Conservation (phyloP, 163 green algal species). For the Prototheca cutis region DNA sequence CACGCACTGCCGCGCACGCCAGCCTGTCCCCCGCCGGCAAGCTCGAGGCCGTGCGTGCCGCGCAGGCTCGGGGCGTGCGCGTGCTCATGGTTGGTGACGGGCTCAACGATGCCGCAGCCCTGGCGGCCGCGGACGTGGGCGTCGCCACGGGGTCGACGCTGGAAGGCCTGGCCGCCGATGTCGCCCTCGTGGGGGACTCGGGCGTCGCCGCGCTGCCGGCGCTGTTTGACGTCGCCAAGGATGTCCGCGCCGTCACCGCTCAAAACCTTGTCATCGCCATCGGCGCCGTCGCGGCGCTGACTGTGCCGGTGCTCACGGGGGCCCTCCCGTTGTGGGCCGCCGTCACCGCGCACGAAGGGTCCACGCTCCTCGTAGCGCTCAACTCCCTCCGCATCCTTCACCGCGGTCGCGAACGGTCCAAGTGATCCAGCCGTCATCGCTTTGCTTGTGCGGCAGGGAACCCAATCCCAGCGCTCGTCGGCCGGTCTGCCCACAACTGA, state of each 20-base stretch:
- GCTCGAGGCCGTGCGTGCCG: slow-evolving; percentile 2
- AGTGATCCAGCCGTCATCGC: no score
- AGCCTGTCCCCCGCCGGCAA: slow-evolving; percentile 28
- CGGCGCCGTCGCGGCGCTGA: slow-evolving; percentile 53
- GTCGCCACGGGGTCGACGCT: slow-evolving; percentile 60
- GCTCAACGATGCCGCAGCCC: slow-evolving; percentile 83
- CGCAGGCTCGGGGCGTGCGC: neutral
- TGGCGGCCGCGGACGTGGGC: slow-evolving; percentile 72
- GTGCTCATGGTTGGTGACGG: slow-evolving; percentile 89
- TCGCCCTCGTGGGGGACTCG: slow-evolving; percentile 64
- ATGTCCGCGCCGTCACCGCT: slow-evolving; percentile 42
- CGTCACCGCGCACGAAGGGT: slow-evolving; percentile 87
- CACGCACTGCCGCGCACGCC: slow-evolving; percentile 29
- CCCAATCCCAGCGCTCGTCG: no score
- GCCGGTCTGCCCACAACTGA: no score
- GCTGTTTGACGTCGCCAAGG: slow-evolving; percentile 52
- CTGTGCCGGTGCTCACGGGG: slow-evolving; percentile 65
- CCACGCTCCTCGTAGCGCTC: slow-evolving; percentile 81
- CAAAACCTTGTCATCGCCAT: slow-evolving; percentile 71
- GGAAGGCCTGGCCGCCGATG: slow-evolving; percentile 53
- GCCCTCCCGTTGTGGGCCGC: slow-evolving; percentile 84
- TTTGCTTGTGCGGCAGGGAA: no score
- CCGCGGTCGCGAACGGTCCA: no score
- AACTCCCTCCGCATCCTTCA: slow-evolving; percentile 73
- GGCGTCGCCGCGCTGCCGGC: slow-evolving; percentile 65